Evolutionary conservation across 1,139 yeast species (phyloP).

Genomic region (Saccharomyces pastorianus): DNA sequence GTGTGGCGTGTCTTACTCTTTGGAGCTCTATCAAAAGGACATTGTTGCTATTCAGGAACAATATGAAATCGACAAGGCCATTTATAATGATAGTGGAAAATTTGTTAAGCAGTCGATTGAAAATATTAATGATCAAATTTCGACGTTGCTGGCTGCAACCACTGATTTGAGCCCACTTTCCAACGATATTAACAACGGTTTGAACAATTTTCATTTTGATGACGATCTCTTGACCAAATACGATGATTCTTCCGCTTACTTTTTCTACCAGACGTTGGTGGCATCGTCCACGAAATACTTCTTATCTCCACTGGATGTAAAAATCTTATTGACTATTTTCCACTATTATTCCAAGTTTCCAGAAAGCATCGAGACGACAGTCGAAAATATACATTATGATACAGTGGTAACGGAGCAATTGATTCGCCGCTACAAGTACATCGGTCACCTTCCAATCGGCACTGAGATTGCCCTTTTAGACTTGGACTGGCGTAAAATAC

Average conservation of each 20-base stretch:
- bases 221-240: slow-evolving; percentile 17
- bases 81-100: slow-evolving; percentile 54
- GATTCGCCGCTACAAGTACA: slow-evolving; percentile 58
- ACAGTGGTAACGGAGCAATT: slow-evolving; percentile 44
- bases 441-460: slow-evolving; percentile 78
- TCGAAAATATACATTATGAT: slow-evolving; percentile 66
- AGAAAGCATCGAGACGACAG: slow-evolving; percentile 46
- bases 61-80: slow-evolving; percentile 47
- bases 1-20: slow-evolving; percentile 49
- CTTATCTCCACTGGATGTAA: slow-evolving; percentile 70
- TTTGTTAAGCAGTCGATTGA: slow-evolving; percentile 51
- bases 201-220: slow-evolving; percentile 14
- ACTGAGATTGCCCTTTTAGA: slow-evolving; percentile 79
- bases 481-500: slow-evolving; percentile 61
- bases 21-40: slow-evolving; percentile 42
- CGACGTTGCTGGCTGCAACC: slow-evolving; percentile 14
- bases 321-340: slow-evolving; percentile 57
- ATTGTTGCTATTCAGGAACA: slow-evolving; percentile 44
- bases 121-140: slow-evolving; percentile 43
- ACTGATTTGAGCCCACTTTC: not conserved
- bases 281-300: slow-evolving; percentile 55
- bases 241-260: slow-evolving; percentile 39
- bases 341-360: slow-evolving; percentile 63
- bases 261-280: slow-evolving; percentile 68
- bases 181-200: not conserved